Conservation (phyloP, 495 filamentous ascomycete genomes). For the Chaetomium tenue region DNA sequence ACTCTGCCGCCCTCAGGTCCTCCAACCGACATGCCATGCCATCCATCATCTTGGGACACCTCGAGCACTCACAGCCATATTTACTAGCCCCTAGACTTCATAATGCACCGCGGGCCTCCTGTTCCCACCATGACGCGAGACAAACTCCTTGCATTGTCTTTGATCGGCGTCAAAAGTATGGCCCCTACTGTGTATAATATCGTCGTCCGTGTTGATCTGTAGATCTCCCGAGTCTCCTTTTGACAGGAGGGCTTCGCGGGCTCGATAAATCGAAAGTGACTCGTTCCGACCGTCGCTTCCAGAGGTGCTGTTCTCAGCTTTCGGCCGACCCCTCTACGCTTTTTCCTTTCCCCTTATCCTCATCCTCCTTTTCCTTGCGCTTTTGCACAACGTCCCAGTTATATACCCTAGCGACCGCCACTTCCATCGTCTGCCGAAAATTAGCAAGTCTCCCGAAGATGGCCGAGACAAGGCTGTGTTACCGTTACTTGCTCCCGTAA, state of each 20-base stretch:
- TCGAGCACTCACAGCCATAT: not conserved
- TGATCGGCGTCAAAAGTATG: not conserved
- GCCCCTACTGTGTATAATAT: not conserved
- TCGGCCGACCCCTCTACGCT: conserved; percentile 27
- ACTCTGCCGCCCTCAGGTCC: conserved; percentile 3
- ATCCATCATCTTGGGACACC: not conserved
- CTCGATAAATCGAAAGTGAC: no score
- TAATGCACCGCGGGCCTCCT: not conserved
- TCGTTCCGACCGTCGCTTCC: not conserved
- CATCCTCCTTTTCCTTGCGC: conserved; percentile 80
- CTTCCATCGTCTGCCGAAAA: conserved; percentile 76
- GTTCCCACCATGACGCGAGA: not conserved
- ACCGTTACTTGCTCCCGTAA: conserved; percentile 95
- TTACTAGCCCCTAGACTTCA: not conserved
- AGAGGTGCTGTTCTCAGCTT: conserved; percentile 24
- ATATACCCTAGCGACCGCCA: conserved; percentile 94
- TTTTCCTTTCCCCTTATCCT: conserved; percentile 47
- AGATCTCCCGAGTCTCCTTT: not conserved
- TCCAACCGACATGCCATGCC: not conserved
- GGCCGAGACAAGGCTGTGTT: conserved; percentile 29
- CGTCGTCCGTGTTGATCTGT: not conserved
- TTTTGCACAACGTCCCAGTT: conserved; percentile 97
- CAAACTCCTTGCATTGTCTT: not conserved
- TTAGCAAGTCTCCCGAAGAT: not conserved
- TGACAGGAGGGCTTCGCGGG: not conserved